Base-by-base conservation (phyloP, 2,329 filamentous ascomycete species). In the Aureobasidium namibiae region DNA sequence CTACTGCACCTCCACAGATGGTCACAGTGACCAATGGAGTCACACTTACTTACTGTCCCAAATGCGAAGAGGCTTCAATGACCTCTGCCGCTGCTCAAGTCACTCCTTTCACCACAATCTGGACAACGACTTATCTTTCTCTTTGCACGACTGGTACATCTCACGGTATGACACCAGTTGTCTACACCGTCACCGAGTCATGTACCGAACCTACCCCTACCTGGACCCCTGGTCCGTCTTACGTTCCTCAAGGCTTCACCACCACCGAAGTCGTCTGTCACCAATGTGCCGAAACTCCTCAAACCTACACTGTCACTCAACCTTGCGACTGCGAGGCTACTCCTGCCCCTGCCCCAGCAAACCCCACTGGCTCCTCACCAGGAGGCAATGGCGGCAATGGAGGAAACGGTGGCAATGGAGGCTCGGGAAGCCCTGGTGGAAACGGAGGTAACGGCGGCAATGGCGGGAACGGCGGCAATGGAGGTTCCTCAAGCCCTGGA, bases 161-260 rank as follows among this genome's bases (percentile, higher is more conserved):
- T 34, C 60, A 44, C 24, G 50, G 56, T 44, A 50, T 63, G 61
- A 67, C 66, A 4, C 66, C 68, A 36, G 64, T 63, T 38, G 70
- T 67, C 18, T 71, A 72, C 66, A 73, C 70, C 21, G 65, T 73
- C 58, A 73, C 71, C 34, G 70, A 73, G 54, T 68, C 64, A 59
- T 73, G 71, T 63, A 64, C 64, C 16, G 69, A 68, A 34, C 56
- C 67, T 10, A 68, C 65, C 39, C 57, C 71, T 18, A 71, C 70
- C 11, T 72, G 67, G 66, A 50, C 61, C 31, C 64, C 67, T 36
- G 69, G 67, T 46, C 63, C 69, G 29, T 63, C 60, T 58, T 67
- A 72, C 60, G 63, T 72, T 29, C 71, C 70, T 14, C 66, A 67
- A 41, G 69, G 68, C 61, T 72, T 70, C 64, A 72, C 69, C 16